Percentiles rank a stretch among this genome's conserved stretches.
Conservation (phyloP, 1,139 yeast genomes). For the Scheffersomyces parashehatae region DNA sequence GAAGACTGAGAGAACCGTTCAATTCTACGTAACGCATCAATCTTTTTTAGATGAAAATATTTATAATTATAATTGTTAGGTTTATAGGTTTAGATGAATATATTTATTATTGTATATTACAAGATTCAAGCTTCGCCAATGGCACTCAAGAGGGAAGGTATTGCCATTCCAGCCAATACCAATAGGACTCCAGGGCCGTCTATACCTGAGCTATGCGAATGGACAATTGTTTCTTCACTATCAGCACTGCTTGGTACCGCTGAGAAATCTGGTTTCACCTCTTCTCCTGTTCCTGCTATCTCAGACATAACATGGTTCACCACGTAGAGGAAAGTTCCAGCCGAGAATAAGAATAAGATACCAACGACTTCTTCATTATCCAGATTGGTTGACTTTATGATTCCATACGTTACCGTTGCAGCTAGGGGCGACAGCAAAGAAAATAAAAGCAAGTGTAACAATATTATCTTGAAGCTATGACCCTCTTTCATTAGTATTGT, state of each 20-base stretch:
- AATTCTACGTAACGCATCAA: not conserved
- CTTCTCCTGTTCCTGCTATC: constrained; percentile 12
- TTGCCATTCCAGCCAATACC: constrained; percentile 19
- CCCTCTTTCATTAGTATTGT: constrained; percentile 52
- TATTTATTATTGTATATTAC: no score
- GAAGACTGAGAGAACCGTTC: no score
- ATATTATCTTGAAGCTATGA: constrained; percentile 27
- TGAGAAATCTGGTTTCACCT: not conserved
- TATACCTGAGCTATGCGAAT: constrained; percentile 5
- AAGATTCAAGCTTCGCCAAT: not conserved
- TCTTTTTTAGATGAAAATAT: not conserved
- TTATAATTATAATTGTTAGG: not conserved
- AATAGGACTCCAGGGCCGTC: constrained; percentile 13
- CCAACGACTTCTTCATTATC: constrained; percentile 49
- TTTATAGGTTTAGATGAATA: no score
- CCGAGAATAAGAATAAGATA: constrained; percentile 56
- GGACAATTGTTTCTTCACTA: constrained; percentile 4
- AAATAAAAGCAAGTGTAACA: constrained; percentile 46
- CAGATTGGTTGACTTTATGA: constrained; percentile 31
- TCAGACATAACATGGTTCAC: constrained; percentile 63
- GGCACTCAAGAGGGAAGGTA: constrained; percentile 12
- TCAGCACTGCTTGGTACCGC: constrained; percentile 5
- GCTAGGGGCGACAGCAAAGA: constrained; percentile 55
- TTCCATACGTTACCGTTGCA: constrained; percentile 46
- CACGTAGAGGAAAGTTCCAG: constrained; percentile 74